Evolutionary conservation across 345 rosid genomes (phyloP).

Genomic region (Rhizophora mangle): DNA sequence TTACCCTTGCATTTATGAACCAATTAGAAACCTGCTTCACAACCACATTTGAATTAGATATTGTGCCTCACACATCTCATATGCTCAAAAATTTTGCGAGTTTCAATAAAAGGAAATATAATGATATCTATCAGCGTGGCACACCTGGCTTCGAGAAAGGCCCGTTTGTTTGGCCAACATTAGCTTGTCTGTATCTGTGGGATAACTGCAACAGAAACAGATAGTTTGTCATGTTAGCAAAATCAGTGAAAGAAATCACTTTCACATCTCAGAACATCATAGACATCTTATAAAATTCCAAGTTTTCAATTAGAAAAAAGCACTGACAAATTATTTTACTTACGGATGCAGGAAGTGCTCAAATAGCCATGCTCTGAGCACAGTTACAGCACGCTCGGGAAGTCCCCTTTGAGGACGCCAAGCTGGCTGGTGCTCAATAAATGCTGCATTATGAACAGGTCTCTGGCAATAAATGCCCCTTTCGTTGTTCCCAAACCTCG

Average conservation of each 20-base stretch:
- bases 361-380: constrained; percentile 80
- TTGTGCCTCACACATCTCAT: not conserved
- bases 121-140: not conserved
- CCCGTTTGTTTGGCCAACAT: constrained; percentile 94
- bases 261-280: no score
- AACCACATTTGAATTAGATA: not conserved
- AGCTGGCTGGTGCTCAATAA: constrained; percentile 66
- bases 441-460: constrained; percentile 36
- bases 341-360: constrained; percentile 93
- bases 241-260: not conserved
- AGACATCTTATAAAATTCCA: not conserved
- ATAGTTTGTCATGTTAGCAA: not conserved
- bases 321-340: constrained; percentile 23
- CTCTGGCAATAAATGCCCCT: constrained; percentile 41
- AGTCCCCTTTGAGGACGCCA: constrained; percentile 93
- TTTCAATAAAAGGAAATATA: not conserved
- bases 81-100: not conserved
- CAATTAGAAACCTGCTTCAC: constrained; percentile 72
- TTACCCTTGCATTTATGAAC: constrained; percentile 88
- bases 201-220: constrained; percentile 54
- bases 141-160: constrained; percentile 81
- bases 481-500: constrained; percentile 42
- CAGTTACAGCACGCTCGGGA: constrained; percentile 84
- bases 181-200: constrained; percentile 83
- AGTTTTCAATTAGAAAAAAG: not conserved